Evolutionary conservation across 345 rosid species (phyloP), one percentile per base, ranked within the genome.

Genomic region (Erodium maritimum): DNA sequence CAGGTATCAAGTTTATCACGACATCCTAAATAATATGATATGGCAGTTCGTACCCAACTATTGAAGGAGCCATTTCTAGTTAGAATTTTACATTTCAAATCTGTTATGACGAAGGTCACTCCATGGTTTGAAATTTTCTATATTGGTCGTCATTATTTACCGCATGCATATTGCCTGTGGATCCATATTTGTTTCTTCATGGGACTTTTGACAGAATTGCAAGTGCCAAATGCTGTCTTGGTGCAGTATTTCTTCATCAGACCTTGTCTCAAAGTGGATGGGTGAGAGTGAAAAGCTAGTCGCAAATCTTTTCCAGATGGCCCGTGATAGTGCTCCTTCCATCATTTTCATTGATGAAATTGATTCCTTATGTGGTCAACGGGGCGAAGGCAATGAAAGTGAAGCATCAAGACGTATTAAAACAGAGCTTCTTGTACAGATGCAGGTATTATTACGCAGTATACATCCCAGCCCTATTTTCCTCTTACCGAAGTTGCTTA

Each of bases 211-310:
- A 42, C 48, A 42, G 14, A 42, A 10, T 42, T 9, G 48, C 48
- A 42, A 42, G 48, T 42, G 6, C 48, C 48, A 42, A 42, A 42
- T 42, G 48, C 58, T 66, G 58, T 68, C 62, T 59, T 19, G 59
- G 66, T 18, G 51, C 60, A 90, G 97, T 68, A 80, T 90, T 60
- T 90, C 97, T 69, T 90, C 97, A 11, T 90, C 96, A 37, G 97
- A 90, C 77, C 83, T 87, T 65, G 96, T 90, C 54, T 90, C 97
- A 50, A 90, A 90, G 76, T 90, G 97, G 97, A 90, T 90, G 97
- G 97, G 96, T 59, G 97, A 90, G 73, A 90, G 97, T 71, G 97
- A 90, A 67, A 90, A 90, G 82, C 77, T 90, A 48, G 97, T 90
- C 17, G 77, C 97, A 58, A 90, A 80, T 70, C 95, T 90, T 70